Evolutionary conservation across 2,329 filamentous ascomycete genomes (phyloP).

Genomic region (Aspergillus niger): DNA sequence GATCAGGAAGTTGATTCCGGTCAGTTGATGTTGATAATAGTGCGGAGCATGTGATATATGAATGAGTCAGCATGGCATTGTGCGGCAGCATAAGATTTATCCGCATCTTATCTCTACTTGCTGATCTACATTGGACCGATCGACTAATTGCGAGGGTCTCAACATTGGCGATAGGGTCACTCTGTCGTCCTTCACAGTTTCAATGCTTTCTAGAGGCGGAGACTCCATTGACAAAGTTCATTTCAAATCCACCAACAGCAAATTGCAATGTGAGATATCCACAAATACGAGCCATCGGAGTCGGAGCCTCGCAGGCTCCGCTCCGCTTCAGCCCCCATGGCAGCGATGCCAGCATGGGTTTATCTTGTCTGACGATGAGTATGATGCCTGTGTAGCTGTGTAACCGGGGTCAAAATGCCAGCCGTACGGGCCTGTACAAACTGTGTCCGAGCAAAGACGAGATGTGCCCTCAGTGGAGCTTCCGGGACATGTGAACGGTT

Average conservation of each 20-base stretch:
- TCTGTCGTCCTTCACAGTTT: accelerated
- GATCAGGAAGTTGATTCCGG: neutral
- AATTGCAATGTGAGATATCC: too few relatives aligned
- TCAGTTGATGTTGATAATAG: neutral
- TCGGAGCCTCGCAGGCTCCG: neutral
- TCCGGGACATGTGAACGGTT: conserved; percentile 7
- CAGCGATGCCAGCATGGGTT: neutral
- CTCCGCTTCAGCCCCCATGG: neutral
- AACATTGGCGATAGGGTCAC: too few relatives aligned
- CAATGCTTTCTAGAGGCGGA: too few relatives aligned
- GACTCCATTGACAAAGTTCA: too few relatives aligned
- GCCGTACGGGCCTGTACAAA: conserved; percentile 6
- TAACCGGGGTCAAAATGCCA: neutral
- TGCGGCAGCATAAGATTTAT: neutral
- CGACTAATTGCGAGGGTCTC: too few relatives aligned
- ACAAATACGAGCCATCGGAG: neutral
- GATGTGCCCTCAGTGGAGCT: neutral
- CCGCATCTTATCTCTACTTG: too few relatives aligned
- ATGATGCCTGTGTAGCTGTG: too few relatives aligned
- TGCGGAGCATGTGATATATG: neutral
- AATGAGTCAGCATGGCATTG: neutral
- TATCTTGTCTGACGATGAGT: too few relatives aligned
- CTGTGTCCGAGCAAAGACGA: conserved; percentile 7
- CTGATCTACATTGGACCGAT: too few relatives aligned
- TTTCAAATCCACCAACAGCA: too few relatives aligned